A percentile compares a stretch with the other conserved stretches of the same genome.
phyloP scores from a whole-genome alignment of 306 rosid genomes.

The Cotoneaster glaucophyllus region DNA sequence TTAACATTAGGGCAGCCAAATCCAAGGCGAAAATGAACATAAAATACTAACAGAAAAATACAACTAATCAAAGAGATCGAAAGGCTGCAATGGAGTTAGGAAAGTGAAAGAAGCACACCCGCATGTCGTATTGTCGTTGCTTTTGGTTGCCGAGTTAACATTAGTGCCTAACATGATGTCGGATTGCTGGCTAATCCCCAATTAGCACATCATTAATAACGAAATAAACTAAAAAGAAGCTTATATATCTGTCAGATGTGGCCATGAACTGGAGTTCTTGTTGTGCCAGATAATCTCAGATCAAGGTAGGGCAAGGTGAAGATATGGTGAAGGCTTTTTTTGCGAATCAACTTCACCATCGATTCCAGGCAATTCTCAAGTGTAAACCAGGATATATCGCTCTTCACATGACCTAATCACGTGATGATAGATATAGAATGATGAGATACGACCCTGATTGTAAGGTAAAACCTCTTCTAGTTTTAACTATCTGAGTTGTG shows the following conservation, averaged over 20 bases:
- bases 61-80: neutral
- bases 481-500: neutral
- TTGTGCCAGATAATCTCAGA: neutral
- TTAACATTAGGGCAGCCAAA: neutral
- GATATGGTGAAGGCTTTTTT: neutral
- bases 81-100: neutral
- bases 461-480: neutral
- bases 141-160: neutral
- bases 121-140: neutral
- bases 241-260: neutral
- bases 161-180: constrained; percentile 13
- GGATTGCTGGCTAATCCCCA: neutral
- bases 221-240: neutral
- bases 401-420: neutral
- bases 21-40: neutral
- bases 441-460: rapidly evolving
- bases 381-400: too few species aligned
- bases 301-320: neutral
- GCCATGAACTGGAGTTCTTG: neutral
- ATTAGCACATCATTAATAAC: neutral
- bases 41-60: neutral
- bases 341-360: neutral
- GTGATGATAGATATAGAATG: neutral
- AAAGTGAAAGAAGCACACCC: neutral
- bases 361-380: too few species aligned